Conservation (phyloP, 108 stramenopile genomes). For the Skeletonema grethae region DNA sequence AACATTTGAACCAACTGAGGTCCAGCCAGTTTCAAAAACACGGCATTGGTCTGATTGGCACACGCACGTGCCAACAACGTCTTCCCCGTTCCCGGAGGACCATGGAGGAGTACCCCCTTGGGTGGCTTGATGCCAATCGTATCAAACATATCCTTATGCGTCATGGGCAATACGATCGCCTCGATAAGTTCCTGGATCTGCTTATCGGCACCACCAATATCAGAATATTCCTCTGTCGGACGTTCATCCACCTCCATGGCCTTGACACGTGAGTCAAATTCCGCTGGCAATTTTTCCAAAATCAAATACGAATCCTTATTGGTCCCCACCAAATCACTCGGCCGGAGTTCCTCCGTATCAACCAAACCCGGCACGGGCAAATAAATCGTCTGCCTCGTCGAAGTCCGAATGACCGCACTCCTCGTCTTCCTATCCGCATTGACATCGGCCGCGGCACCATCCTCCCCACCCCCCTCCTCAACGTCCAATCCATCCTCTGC, state of each 20-base stretch:
- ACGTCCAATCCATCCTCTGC: slow-evolving; percentile 91
- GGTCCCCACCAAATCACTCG: slow-evolving; percentile 97
- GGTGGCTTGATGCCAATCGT: slow-evolving; percentile 98
- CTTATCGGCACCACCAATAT: slow-evolving; percentile 97
- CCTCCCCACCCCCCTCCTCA: slow-evolving; percentile 72
- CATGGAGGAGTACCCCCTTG: slow-evolving; percentile 96
- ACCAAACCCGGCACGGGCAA: slow-evolving; percentile 99
- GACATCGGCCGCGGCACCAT: slow-evolving; percentile 65
- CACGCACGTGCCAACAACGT: slow-evolving; percentile 98
- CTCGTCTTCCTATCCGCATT: slow-evolving; percentile 80
- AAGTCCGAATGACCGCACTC: slow-evolving; percentile 87
- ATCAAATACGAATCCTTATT: slow-evolving; percentile 99
- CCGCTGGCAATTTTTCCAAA: slow-evolving; percentile 99
- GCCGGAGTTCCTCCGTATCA: slow-evolving; percentile 92
- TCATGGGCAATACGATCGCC: slow-evolving; percentile 99
- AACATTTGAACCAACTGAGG: slow-evolving; percentile 99
- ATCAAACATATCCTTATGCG: slow-evolving; percentile 98
- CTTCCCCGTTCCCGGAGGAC: slow-evolving; percentile 99
- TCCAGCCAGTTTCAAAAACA: slow-evolving; percentile 98
- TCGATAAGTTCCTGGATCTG: slow-evolving; percentile 99
- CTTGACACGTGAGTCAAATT: slow-evolving; percentile 98
- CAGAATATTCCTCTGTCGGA: slow-evolving; percentile 97
- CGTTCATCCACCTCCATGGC: slow-evolving; percentile 99
- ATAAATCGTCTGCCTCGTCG: slow-evolving; percentile 96
- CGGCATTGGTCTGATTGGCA: slow-evolving; percentile 98